Percentiles rank a stretch among this genome's conserved stretches.
Evolutionary conservation across 2,329 filamentous ascomycete species (phyloP).

Genomic region (Fusarium odoratissimum): DNA sequence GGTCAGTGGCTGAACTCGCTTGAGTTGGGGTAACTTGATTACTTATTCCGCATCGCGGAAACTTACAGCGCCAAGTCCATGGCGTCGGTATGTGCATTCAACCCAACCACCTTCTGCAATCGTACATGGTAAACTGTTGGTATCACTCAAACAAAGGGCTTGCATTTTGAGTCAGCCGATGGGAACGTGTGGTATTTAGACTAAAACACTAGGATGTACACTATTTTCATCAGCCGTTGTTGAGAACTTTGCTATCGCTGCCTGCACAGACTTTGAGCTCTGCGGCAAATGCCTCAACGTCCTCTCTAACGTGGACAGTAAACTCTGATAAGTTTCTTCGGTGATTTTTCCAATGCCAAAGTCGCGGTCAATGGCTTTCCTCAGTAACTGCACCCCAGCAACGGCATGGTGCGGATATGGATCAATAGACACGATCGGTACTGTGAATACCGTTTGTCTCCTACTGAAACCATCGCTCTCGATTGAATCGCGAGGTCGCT

Average conservation of each 20-base stretch:
- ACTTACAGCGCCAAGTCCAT: not conserved
- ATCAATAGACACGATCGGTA: constrained; percentile 49
- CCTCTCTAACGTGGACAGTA: constrained; percentile 43
- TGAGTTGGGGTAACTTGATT: not conserved
- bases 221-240: not conserved
- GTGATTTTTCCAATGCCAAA: constrained; percentile 41
- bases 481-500: not conserved
- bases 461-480: not conserved
- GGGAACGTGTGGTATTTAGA: not conserved
- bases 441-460: constrained; percentile 21
- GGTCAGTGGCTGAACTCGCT: not conserved
- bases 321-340: constrained; percentile 42
- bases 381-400: constrained; percentile 46
- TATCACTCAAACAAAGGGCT: too few relatives aligned
- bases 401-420: constrained; percentile 50
- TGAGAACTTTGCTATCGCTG: constrained; percentile 43
- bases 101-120: not conserved
- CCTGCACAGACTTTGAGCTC: constrained; percentile 49
- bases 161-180: not conserved
- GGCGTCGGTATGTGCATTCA: not conserved
- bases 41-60: constrained; percentile 4
- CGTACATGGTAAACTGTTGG: too few relatives aligned
- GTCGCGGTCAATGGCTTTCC: constrained; percentile 48
- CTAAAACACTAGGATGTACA: not conserved
- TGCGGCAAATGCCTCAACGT: constrained; percentile 46